Evolutionary conservation across 768 basidiomycete species (phyloP).

Genomic region (Suillus paluster): DNA sequence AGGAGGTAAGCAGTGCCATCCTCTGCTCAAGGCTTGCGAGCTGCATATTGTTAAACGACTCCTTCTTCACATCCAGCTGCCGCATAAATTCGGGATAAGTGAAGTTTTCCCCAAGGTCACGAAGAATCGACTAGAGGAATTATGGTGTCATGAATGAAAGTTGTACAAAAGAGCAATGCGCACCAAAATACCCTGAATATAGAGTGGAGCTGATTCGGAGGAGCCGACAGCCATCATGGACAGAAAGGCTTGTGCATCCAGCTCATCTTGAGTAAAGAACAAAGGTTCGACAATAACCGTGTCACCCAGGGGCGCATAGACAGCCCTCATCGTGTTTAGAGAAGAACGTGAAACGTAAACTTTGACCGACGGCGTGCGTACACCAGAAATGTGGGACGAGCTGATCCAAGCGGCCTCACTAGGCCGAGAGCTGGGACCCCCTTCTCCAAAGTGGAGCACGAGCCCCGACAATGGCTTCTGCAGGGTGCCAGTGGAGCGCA

Average conservation of each 20-base stretch:
- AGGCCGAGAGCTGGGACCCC: constrained; percentile 58
- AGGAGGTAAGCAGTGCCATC: constrained; percentile 61
- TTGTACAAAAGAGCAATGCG: constrained; percentile 21
- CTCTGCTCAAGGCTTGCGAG: constrained; percentile 62
- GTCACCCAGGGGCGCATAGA: constrained; percentile 56
- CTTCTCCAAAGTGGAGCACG: constrained; percentile 73
- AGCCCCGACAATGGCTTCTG: constrained; percentile 62
- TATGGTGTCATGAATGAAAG: constrained; percentile 2
- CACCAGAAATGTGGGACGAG: constrained; percentile 37
- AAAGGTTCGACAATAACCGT: constrained; percentile 59
- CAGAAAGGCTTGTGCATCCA: constrained; percentile 70
- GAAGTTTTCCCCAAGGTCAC: constrained; percentile 65
- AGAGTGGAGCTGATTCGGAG: constrained; percentile 64
- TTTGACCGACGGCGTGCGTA: constrained; percentile 37
- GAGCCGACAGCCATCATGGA: constrained; percentile 77
- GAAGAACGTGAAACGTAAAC: constrained; percentile 69
- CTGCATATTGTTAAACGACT: constrained; percentile 61
- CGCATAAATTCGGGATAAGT: constrained; percentile 53
- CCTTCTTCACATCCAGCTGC: constrained; percentile 49
- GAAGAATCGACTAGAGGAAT: constrained; percentile 56
- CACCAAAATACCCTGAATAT: constrained; percentile 71
- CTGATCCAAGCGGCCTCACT: constrained; percentile 71
- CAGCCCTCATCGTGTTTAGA: constrained; percentile 59
- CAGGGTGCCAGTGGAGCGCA: constrained; percentile 52
- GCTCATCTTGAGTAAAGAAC: constrained; percentile 57